Evolutionary conservation across 164 flowering plant genomes (phyloP), one percentile per base, ranked within the genome.

Genomic region (Tetracentron sinense): DNA sequence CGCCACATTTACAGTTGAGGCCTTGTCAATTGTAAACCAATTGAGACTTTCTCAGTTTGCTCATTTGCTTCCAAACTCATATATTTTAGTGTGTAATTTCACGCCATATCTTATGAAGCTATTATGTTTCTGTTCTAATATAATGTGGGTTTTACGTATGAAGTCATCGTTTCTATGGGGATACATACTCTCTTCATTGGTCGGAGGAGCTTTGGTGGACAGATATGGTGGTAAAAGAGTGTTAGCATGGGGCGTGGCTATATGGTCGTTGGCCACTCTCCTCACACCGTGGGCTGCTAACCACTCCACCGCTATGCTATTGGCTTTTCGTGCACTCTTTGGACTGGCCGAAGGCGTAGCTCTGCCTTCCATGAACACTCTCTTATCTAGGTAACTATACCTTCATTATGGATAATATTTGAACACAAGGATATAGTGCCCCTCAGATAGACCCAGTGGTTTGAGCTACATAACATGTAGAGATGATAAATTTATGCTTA

Each of bases 151-250:
- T 65, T 58, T 26, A 16, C 35, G 46, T 49, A 25, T 63, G 71
- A 68, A 91, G 97, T 92, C 98, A 46, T 93, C 98, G 0, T 93
- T 93, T 69, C 88, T 93, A 30, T 93, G 98, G 98, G 98, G 98
- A 58, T 93, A 93, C 77, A 78, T 90, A 48, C 76, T 89, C 61
- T 90, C 98, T 1, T 93, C 98, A 8, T 72, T 83, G 14, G 66
- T 86, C 16, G 96, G 97, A 60, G 98, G 98, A 74, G 94, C 82
- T 8, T 69, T 93, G 65, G 91, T 87, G 2, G 98, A 93, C 73
- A 83, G 71, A 72, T 87, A 88, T 60, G 98, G 98, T 21, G 98
- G 97, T 20, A 88, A 88, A 64, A 73, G 67, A 64, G 94, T 87
- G 29, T 62, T 93, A 76, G 94, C 89, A 12, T 87, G 92, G 85